Percentiles rank a stretch among this genome's conserved stretches.
These are phyloP conservation scores for Eucalyptus shirleyi DNA, from an alignment of 345 rosid genomes.

Conservation along the genomic window DNA sequence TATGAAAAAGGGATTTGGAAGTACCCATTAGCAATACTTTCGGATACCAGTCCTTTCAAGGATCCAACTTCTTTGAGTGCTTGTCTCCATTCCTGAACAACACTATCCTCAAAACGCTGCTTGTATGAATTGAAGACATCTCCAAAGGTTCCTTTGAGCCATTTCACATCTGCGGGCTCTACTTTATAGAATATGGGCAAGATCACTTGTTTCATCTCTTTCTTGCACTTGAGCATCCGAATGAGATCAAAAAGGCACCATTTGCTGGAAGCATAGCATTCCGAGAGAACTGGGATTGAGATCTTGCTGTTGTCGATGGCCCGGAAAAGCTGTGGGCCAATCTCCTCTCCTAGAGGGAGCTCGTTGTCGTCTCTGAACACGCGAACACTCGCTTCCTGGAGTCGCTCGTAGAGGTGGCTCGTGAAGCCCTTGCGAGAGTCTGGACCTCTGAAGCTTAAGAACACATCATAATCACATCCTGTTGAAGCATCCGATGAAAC, in stretches of 20 bases:
- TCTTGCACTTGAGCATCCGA: neutral
- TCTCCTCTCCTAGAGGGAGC: neutral
- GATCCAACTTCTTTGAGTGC: neutral
- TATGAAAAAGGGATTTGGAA: neutral
- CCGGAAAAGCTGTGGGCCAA: neutral
- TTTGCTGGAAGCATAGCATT: neutral
- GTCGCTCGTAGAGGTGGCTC: neutral
- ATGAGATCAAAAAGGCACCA: neutral
- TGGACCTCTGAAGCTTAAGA: no score
- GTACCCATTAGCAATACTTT: neutral
- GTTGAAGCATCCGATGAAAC: neutral
- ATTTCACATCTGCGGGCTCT: neutral
- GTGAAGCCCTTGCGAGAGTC: neutral
- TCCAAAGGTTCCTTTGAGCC: neutral
- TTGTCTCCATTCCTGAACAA: neutral
- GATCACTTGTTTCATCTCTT: neutral
- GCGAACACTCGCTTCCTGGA: neutral
- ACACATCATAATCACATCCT: no score
- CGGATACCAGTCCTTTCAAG: neutral
- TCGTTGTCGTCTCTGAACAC: neutral
- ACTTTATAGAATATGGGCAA: neutral
- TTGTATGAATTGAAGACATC: neutral
- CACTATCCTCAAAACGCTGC: neutral
- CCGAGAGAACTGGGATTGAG: neutral
- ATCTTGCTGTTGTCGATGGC: neutral